Evolutionary conservation across 148 eudicot genomes (phyloP), one percentile per base, ranked within the genome.

Genomic region (Euryodendron excelsum): DNA sequence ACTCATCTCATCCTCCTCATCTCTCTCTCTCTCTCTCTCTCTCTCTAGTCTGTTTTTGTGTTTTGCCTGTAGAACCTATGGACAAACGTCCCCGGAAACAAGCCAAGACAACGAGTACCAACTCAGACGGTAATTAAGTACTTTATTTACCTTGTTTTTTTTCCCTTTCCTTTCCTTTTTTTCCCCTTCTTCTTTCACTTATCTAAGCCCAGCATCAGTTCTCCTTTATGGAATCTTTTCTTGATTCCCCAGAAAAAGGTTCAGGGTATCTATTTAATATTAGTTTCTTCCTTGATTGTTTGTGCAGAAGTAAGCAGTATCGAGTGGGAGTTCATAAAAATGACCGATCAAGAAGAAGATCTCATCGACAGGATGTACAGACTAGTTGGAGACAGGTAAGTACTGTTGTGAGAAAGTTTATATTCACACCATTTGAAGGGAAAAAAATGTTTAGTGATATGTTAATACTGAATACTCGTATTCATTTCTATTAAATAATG

Each of bases 341-440:
- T 84, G 86, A 80, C 67, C 18, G 81, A 80, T 3, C 72, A 84
- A 69, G 86, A 84, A 64, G 81, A 80, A 73, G 86, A 84, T 45
- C 66, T 84, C 67, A 75, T 84, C 41, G 36, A 63, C 71, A 77
- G 81, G 48, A 84, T 84, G 86, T 78, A 84, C 79, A 84, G 59
- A 33, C 84, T 84, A 17, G 86, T 84, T 28, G 86, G 86, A 73
- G 83, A 84, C 58, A 84, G 75, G 86, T 84, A 73, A 72, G 23
- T 68, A 36, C 2, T 33, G 31, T 27, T 12, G 31, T 28, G 25
- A 11, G 12, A n/a, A 21, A 23, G 13, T 52, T 52, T 50, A 52
- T 9, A 41, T 2, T 2, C 6, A 41, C 45, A n/a, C n/a, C n/a
- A n/a, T n/a, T n/a, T n/a, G n/a, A n/a, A n/a, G n/a, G n/a, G n/a